Base-by-base conservation (phyloP, 2,329 filamentous ascomycete genomes). In the Phoma sp. region DNA sequence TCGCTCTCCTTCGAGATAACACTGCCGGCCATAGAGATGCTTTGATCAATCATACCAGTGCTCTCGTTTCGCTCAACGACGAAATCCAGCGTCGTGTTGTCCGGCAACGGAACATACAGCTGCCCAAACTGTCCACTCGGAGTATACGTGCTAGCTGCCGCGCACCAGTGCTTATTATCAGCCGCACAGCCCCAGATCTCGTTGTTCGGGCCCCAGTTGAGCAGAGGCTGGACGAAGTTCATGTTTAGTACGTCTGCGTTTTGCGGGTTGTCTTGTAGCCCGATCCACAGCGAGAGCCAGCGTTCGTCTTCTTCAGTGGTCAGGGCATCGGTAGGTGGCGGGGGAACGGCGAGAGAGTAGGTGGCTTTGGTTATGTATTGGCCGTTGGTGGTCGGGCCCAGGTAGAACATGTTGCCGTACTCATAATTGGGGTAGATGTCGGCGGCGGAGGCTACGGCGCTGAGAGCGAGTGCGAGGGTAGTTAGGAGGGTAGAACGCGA, bases 321-420 rank as follows among this genome's bases (percentile, higher is more conserved):
- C 4, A 32, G 33, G 37, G 40, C 45, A 46, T 40, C 37, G 45
- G 43, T 49, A 1, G 55, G 55, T 14, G 42, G 28, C 7, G 15
- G 34, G 9, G 50, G 50, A 3, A 40, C 50, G 2, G 28, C n/a
- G 45, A 57, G 37, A 15, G 45, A 50, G 36, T 54, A 57, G 14
- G 55, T 57, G 15, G 55, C 55, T 38, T 55, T 54, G 14, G 55
- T 57, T 32, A 57, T 57, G 46, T 50, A 32, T 39, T 15, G 17
- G 12, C 51, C 55, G 21, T 49, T 42, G 20, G 45, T 46, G 10
- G 55, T 55, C 1, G 55, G 55, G 12, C 55, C 50, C 6, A 30
- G 11, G 55, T 54, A 54, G 36, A 57, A 57, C 34, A 42, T 54
- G 46, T 57, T 57, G 25, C 55, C 55, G 32, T 40, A 57, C 39